Percentiles rank a stretch among this genome's conserved stretches.
phyloP scores from a whole-genome alignment of 2,329 filamentous ascomycete genomes.

The Neofusicoccum ribis region DNA sequence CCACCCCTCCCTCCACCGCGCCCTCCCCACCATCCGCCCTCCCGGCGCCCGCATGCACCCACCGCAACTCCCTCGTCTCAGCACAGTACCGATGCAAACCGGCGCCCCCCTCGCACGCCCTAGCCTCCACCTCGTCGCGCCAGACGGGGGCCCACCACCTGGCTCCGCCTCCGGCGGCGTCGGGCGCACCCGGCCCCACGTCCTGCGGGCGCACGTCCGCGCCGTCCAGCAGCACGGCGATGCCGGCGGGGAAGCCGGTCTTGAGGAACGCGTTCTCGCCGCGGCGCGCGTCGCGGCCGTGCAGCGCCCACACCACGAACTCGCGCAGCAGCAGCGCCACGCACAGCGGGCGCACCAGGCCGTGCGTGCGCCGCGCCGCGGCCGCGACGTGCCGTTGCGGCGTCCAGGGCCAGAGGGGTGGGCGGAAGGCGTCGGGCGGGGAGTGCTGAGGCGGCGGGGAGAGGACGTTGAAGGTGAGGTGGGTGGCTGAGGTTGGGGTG shows the following conservation, averaged over 20 bases:
- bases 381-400: neutral
- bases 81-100: slow-evolving; percentile 5
- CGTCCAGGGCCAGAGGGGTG: neutral
- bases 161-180: neutral
- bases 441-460: neutral
- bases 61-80: slow-evolving; percentile 1
- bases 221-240: slow-evolving; percentile 1
- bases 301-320: neutral
- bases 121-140: neutral
- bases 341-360: neutral
- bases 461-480: neutral
- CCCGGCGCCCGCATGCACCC: neutral
- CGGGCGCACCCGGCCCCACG: neutral
- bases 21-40: neutral
- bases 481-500: neutral
- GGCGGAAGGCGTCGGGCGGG: neutral
- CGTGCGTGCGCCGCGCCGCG: neutral
- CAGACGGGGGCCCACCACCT: neutral
- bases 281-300: neutral
- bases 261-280: neutral
- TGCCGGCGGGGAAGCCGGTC: neutral
- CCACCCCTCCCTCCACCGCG: neutral
- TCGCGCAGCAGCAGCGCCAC: neutral
- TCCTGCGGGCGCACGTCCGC: neutral
- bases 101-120: neutral